A percentile compares a stretch with the other conserved stretches of the same genome.
These are phyloP conservation scores for Parachaetomium inaequale DNA, from an alignment of 495 filamentous ascomycete species.

Conservation along the genomic window DNA sequence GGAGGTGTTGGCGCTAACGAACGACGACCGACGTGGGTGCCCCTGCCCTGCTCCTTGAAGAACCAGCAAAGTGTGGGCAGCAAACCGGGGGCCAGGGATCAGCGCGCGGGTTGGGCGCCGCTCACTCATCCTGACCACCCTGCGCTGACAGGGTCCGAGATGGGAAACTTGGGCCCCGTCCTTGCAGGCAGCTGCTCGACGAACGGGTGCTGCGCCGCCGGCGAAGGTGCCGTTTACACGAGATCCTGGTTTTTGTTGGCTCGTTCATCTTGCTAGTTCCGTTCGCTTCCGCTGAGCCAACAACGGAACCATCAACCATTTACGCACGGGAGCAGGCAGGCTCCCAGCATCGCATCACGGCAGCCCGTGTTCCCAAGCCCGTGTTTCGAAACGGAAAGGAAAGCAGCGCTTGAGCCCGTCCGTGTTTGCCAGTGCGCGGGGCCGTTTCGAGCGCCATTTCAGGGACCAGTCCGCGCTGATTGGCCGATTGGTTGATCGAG, in stretches of 20 bases:
- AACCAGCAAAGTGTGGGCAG: slow-evolving; percentile 3
- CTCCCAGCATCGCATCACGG: not conserved
- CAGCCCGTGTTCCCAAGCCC: not conserved
- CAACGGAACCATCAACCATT: not conserved
- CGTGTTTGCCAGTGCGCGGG: not conserved
- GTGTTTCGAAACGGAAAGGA: slow-evolving; percentile 5
- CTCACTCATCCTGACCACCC: no score
- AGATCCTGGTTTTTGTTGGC: not conserved
- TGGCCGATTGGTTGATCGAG: slow-evolving; percentile 15
- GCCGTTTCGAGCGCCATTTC: slow-evolving; percentile 11
- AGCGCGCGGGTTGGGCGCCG: slow-evolving; percentile 5
- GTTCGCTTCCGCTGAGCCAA: not conserved
- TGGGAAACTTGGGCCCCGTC: not conserved
- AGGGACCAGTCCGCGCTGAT: slow-evolving; percentile 26
- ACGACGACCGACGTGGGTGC: not conserved
- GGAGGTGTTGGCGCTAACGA: slow-evolving; percentile 5
- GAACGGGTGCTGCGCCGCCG: slow-evolving; percentile 10
- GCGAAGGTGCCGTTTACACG: slow-evolving; percentile 2
- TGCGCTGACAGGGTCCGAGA: slow-evolving; percentile 6
- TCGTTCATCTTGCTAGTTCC: not conserved
- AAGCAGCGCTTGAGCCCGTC: not conserved
- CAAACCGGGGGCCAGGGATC: slow-evolving; percentile 16
- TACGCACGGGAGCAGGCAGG: not conserved
- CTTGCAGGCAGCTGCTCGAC: slow-evolving; percentile 1
- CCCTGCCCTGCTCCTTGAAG: not conserved